phyloP scores from a whole-genome alignment of 371 early-diverging fungal genomes.

The Rhizopus arrhizus region DNA sequence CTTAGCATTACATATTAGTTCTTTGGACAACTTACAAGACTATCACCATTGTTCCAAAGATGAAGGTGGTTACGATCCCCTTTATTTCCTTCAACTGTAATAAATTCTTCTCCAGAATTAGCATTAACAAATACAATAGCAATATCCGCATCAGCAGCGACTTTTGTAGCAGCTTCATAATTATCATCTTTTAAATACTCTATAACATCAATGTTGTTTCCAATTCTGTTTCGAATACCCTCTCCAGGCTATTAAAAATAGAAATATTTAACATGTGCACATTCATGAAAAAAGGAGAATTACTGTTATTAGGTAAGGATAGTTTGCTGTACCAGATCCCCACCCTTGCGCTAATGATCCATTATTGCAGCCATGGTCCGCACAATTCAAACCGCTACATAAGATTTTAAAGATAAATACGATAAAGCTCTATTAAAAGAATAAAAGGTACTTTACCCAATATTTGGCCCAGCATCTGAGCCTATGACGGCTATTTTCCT shows the following conservation, averaged over 20 bases:
- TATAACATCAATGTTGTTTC: constrained; percentile 29
- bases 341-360: constrained; percentile 67
- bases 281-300: constrained; percentile 10
- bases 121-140: constrained; percentile 63
- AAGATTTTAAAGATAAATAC: not conserved
- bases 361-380: constrained; percentile 37
- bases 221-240: constrained; percentile 47
- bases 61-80: constrained; percentile 63
- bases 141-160: constrained; percentile 51
- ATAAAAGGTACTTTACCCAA: constrained; percentile 22
- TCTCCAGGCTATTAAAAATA: constrained; percentile 29
- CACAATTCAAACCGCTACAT: constrained; percentile 21
- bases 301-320: constrained; percentile 61
- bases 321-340: constrained; percentile 66
- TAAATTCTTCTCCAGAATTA: constrained; percentile 62
- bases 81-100: constrained; percentile 45
- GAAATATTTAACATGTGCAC: not conserved
- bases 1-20: no score
- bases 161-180: constrained; percentile 26
- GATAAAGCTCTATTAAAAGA: not conserved
- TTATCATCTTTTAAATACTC: constrained; percentile 44
- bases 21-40: constrained; percentile 35
- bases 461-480: constrained; percentile 49
- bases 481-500: constrained; percentile 53
- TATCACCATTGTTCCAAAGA: constrained; percentile 63